phyloP scores from a whole-genome alignment of 768 basidiomycete species.

The Lenzites betulinus region DNA sequence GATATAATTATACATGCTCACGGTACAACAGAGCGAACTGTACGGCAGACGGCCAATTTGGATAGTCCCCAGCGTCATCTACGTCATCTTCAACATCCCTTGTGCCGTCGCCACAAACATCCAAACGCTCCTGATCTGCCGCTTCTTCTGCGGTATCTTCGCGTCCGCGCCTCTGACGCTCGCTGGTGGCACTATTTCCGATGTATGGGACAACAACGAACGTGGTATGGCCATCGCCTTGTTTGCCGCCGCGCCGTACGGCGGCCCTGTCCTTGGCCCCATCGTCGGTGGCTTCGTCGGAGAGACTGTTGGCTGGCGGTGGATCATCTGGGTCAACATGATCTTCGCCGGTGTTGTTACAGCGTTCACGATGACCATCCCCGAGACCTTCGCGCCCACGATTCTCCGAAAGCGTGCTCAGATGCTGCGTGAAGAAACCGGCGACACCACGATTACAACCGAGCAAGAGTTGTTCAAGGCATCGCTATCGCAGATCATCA shows the following conservation, averaged over 20 bases:
- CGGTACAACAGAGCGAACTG: constrained; percentile 38
- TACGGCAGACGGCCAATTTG: constrained; percentile 41
- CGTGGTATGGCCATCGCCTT: constrained; percentile 44
- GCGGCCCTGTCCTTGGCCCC: constrained; percentile 52
- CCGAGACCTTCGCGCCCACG: constrained; percentile 51
- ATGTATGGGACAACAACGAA: constrained; percentile 40
- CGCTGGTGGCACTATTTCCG: constrained; percentile 38
- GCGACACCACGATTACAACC: constrained; percentile 38
- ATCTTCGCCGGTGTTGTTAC: constrained; percentile 41
- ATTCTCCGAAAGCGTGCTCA: constrained; percentile 43
- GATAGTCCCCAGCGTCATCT: constrained; percentile 41
- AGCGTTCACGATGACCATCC: constrained; percentile 35
- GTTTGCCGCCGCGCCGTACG: constrained; percentile 45
- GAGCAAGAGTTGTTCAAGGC: constrained; percentile 44
- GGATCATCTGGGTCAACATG: constrained; percentile 44
- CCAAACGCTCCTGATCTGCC: constrained; percentile 42
- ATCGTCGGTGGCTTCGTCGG: constrained; percentile 52
- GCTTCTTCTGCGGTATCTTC: constrained; percentile 45
- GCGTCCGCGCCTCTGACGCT: constrained; percentile 41
- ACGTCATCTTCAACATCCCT: constrained; percentile 46
- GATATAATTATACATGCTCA: constrained; percentile 30
- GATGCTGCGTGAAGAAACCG: constrained; percentile 40
- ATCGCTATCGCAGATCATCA: constrained; percentile 38
- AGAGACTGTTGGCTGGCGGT: constrained; percentile 41
- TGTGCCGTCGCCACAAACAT: constrained; percentile 43